Evolutionary conservation across 805 yeast genomes (phyloP), one percentile per base, ranked within the genome.

Genomic region (Schizosaccharomyces cryophilus): DNA sequence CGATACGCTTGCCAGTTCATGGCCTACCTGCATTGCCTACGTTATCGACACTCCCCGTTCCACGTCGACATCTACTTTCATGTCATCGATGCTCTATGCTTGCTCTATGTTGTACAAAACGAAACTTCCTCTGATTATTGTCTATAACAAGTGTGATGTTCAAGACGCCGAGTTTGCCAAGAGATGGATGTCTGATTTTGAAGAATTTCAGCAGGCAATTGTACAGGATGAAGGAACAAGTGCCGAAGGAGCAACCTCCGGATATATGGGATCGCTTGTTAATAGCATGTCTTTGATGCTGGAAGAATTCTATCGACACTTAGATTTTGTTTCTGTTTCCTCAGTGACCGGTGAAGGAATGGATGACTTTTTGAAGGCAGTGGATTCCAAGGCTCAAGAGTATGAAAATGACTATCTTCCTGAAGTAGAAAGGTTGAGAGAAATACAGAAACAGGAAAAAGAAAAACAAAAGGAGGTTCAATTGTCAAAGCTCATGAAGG

Each of bases 151-250:
- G 73, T 85, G 93, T 1, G 99, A 93, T 73, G 89, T 85, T 4
- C 75, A 83, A 66, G 83, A 84, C 63, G 86, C 94, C 0, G 83
- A 79, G 60, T 88, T 89, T 73, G 96, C 95, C 26, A 82, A 81
- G 68, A 94, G 87, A 65, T 93, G 99, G 99, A 87, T 93, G 96
- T 80, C 83, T 1, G 98, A 93, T 72, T 93, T 93, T 71, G 96
- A 90, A 71, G 77, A 81, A 17, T 93, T 93, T 75, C 97, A 90
- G 71, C 73, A 72, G 26, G 95, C 95, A 1, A 73, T 90, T 62
- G 76, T 77, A 64, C 75, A 76, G 40, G 81, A 81, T 63, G 88
- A 85, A 58, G 81, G 78, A 60, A 79, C 78, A 29, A 77, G 78
- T 5, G 73, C 72, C 61, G 80, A 81, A 24, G 75, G 74, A 48